phyloP scores from a whole-genome alignment of 2,329 filamentous ascomycete species.

The Diaporthe ampelina region DNA sequence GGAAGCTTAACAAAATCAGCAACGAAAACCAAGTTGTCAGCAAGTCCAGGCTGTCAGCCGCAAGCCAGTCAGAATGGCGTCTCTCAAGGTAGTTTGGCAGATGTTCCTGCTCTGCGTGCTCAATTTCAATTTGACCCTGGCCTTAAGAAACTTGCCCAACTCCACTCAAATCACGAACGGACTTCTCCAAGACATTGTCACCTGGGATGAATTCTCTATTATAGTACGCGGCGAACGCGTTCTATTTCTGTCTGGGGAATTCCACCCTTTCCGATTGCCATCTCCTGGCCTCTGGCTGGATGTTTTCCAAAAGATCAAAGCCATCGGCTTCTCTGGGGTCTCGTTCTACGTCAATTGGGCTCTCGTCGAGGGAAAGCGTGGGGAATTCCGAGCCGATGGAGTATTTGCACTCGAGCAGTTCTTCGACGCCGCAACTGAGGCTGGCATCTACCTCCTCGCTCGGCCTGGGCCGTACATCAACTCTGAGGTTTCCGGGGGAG shows the following conservation, averaged over 20 bases:
- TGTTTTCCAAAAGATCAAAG: conserved; percentile 81
- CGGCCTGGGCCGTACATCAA: conserved; percentile 35
- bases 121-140: not conserved
- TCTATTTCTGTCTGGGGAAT: conserved; percentile 76
- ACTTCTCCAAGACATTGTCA: conserved; percentile 55
- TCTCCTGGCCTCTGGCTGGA: conserved; percentile 67
- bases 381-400: conserved; percentile 74
- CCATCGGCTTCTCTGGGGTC: conserved; percentile 78
- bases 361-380: conserved; percentile 76
- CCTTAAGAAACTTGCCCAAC: not conserved
- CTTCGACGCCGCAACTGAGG: conserved; percentile 75
- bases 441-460: conserved; percentile 79
- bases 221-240: conserved; percentile 75
- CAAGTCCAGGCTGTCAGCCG: not conserved
- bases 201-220: conserved; percentile 76
- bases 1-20: not conserved
- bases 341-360: conserved; percentile 82
- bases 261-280: conserved; percentile 70
- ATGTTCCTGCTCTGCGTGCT: not conserved
- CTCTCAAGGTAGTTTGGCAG: not conserved
- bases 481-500: conserved; percentile 76
- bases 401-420: conserved; percentile 78
- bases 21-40: not conserved
- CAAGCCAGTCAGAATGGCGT: not conserved
- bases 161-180: not conserved